These are phyloP conservation scores for Cercospora berteroae DNA, from an alignment of 2,329 filamentous ascomycete genomes.

Conservation along the genomic window DNA sequence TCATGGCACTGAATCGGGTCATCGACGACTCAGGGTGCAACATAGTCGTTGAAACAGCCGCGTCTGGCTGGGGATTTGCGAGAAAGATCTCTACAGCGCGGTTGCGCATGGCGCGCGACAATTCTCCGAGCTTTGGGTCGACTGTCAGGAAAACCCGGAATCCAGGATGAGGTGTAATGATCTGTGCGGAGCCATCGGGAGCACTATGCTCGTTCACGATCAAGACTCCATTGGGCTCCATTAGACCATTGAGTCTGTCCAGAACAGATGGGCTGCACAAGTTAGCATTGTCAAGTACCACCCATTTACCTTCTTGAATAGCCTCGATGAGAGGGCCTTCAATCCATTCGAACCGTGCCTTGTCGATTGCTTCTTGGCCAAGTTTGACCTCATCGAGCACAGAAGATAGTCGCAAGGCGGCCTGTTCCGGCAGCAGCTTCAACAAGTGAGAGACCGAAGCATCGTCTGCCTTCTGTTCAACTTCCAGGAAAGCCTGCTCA, in stretches of 20 bases:
- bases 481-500: conserved; percentile 3
- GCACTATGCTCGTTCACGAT: conserved; percentile 92
- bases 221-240: conserved; percentile 83
- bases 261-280: conserved; percentile 93
- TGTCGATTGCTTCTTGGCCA: conserved; percentile 52
- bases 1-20: conserved; percentile 28
- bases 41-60: conserved; percentile 17
- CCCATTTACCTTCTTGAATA: conserved; percentile 80
- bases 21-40: conserved; percentile 34
- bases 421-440: conserved; percentile 11
- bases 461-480: conserved; percentile 3
- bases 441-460: conserved; percentile 9
- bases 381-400: conserved; percentile 16
- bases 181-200: conserved; percentile 72
- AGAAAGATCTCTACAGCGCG: conserved; percentile 87
- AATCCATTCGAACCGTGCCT: conserved; percentile 90
- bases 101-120: conserved; percentile 96
- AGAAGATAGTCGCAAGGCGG: conserved; percentile 6
- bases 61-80: background rate
- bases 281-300: conserved; percentile 95
- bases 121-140: conserved; percentile 85
- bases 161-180: conserved; percentile 77
- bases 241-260: conserved; percentile 87
- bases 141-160: conserved; percentile 94
- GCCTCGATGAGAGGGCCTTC: conserved; percentile 90